Conservation (phyloP, 176 grass and related monocot species). For the Elymus sibiricus region DNA sequence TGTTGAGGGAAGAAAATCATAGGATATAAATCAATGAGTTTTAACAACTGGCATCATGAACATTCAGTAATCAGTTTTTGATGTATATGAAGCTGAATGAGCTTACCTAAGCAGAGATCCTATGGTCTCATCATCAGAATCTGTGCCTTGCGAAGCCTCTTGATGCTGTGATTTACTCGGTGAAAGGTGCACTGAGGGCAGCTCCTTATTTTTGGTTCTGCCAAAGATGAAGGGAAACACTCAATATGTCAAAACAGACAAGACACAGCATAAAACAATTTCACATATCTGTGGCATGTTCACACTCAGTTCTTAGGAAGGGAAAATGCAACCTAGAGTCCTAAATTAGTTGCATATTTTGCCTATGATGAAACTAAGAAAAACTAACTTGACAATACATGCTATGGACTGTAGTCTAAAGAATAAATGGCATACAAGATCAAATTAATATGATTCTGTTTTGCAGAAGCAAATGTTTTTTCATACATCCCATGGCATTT, state of each 20-base stretch:
- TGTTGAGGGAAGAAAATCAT: neutral
- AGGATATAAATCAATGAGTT: constrained; percentile 12
- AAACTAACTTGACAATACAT: neutral
- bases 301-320: neutral
- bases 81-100: constrained; percentile 22
- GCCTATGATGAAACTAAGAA: neutral
- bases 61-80: neutral
- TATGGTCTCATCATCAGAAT: constrained; percentile 59
- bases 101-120: constrained; percentile 68
- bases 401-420: neutral
- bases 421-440: neutral
- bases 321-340: neutral
- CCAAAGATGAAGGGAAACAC: neutral
- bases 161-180: constrained; percentile 23
- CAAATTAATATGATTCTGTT: neutral
- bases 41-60: neutral
- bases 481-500: neutral
- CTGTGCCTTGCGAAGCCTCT: constrained; percentile 25
- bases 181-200: constrained; percentile 13
- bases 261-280: neutral
- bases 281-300: constrained; percentile 7
- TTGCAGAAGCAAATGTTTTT: neutral
- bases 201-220: constrained; percentile 46
- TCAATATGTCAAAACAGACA: neutral
- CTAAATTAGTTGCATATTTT: neutral